Conservation (phyloP, 1,284 basidiomycete genomes). For the Taiwanofungus camphoratus region DNA sequence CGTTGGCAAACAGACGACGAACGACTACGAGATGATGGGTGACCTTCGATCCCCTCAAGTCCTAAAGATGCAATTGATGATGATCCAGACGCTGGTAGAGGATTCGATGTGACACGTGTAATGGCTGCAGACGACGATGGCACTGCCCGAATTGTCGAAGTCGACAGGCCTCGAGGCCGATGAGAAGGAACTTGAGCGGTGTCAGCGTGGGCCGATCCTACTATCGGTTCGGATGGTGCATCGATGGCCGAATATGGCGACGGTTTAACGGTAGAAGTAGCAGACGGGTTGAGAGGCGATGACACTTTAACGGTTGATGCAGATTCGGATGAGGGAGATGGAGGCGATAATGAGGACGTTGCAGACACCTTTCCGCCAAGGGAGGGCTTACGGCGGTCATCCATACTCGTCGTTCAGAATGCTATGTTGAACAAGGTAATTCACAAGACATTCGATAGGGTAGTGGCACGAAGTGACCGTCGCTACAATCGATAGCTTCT, state of each 20-base stretch:
- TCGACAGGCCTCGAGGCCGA: conserved; percentile 14
- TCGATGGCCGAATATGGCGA: neutral
- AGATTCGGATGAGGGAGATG: conserved; percentile 6
- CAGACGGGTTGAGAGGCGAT: conserved; percentile 13
- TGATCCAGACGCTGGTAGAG: conserved; percentile 13
- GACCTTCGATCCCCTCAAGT: conserved; percentile 8
- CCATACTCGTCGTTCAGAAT: too few species aligned
- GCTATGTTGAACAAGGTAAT: too few species aligned
- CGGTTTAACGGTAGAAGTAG: conserved; percentile 2
- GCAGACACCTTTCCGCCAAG: too few species aligned
- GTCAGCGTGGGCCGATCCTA: neutral
- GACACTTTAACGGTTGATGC: conserved; percentile 8
- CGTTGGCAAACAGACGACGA: conserved; percentile 11
- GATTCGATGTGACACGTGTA: conserved; percentile 23
- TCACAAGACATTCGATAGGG: too few species aligned
- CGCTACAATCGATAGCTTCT: too few species aligned
- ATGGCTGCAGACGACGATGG: conserved; percentile 10
- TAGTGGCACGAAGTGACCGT: too few species aligned
- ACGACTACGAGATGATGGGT: conserved; percentile 11
- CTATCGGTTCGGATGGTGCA: neutral
- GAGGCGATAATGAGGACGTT: neutral
- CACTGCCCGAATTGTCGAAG: conserved; percentile 18
- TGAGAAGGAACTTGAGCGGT: neutral
- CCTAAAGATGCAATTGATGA: conserved; percentile 13
- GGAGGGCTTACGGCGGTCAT: too few species aligned